Evolutionary conservation across 345 rosid genomes (phyloP).

Genomic region (Populus simonii): DNA sequence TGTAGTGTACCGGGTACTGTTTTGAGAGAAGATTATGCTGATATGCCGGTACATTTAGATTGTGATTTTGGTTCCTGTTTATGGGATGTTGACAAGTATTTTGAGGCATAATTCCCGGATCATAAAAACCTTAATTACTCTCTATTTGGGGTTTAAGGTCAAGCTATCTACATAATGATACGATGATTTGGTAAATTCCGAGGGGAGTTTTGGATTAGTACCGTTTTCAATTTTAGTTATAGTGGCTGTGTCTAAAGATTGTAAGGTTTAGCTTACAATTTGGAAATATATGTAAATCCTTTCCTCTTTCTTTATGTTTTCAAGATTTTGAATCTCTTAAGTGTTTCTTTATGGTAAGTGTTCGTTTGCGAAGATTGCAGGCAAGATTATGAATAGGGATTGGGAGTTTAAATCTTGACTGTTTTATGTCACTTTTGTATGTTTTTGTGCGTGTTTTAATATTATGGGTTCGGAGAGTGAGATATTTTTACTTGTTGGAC

Average conservation of each 20-base stretch:
- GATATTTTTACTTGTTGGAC: no score
- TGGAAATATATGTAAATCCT: slow-evolving; percentile 36
- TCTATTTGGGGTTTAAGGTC: not conserved
- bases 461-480: no score
- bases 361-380: not conserved
- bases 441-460: no score
- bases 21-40: slow-evolving; percentile 22
- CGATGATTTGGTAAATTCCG: slow-evolving; percentile 31
- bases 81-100: slow-evolving; percentile 70
- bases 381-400: not conserved
- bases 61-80: slow-evolving; percentile 51
- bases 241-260: not conserved
- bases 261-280: not conserved
- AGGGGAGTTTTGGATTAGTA: slow-evolving; percentile 38
- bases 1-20: slow-evolving; percentile 19
- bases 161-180: not conserved
- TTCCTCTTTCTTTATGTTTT: slow-evolving; percentile 11
- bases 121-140: not conserved
- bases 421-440: not conserved
- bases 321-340: not conserved
- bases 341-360: not conserved
- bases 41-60: slow-evolving; percentile 29
- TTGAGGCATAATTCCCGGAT: slow-evolving; percentile 17
- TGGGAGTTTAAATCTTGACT: not conserved
- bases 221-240: not conserved